A percentile compares a stretch with the other conserved stretches of the same genome.
Conservation (phyloP, 345 rosid genomes). For the Aurinia saxatilis region DNA sequence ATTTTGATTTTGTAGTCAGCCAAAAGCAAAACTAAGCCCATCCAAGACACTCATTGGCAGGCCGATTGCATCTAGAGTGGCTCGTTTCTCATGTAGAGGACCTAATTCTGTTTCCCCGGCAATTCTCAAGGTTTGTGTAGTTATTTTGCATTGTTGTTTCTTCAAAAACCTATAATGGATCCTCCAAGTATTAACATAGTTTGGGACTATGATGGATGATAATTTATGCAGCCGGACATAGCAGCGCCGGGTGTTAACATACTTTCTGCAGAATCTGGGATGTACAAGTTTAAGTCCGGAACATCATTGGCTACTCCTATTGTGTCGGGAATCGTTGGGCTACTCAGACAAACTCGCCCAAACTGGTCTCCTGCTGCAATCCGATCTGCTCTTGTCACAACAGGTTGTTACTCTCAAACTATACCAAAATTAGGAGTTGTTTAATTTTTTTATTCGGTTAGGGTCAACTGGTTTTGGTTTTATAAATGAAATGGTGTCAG, state of each 20-base stretch:
- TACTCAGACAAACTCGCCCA: slow-evolving; percentile 30
- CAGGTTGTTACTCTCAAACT: slow-evolving; percentile 21
- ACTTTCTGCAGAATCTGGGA: slow-evolving; percentile 26
- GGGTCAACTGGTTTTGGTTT: not conserved
- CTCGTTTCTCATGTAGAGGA: slow-evolving; percentile 48
- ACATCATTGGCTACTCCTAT: slow-evolving; percentile 41
- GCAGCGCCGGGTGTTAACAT: slow-evolving; percentile 42
- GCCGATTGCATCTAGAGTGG: slow-evolving; percentile 31
- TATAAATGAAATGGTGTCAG: not conserved
- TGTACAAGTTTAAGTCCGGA: slow-evolving; percentile 24
- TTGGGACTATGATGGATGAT: not conserved
- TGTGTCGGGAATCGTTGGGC: slow-evolving; percentile 36
- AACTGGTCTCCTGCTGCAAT: slow-evolving; percentile 45
- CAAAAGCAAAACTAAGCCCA: slow-evolving; percentile 13
- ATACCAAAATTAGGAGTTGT: not conserved
- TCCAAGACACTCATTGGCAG: slow-evolving; percentile 20
- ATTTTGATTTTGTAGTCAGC: slow-evolving; percentile 3
- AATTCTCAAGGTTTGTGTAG: slow-evolving; percentile 18
- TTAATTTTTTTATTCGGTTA: not conserved
- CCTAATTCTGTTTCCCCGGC: slow-evolving; percentile 49
- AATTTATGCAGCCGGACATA: slow-evolving; percentile 41
- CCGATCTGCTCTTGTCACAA: slow-evolving; percentile 45
- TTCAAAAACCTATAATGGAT: not conserved
- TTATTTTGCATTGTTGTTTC: not conserved
- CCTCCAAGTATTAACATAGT: not conserved